phyloP scores from a whole-genome alignment of 2,329 filamentous ascomycete species.

The Simplicillium aogashimaense region DNA sequence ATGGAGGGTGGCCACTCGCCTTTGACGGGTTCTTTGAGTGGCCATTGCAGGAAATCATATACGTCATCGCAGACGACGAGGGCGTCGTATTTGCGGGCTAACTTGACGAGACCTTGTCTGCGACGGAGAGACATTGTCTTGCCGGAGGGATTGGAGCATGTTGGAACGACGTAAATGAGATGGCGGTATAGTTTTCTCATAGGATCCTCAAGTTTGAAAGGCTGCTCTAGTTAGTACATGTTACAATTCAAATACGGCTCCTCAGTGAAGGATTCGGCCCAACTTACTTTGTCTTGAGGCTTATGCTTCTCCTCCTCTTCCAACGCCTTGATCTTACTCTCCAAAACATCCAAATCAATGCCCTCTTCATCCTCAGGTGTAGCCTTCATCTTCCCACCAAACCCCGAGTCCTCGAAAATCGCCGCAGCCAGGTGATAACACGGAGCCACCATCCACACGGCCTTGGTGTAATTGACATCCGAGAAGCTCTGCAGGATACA shows the following conservation, averaged over 20 bases:
- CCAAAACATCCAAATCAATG: constrained; percentile 51
- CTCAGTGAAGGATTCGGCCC: background rate
- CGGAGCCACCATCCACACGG: constrained; percentile 73
- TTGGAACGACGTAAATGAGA: constrained; percentile 80
- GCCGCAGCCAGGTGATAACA: constrained; percentile 76
- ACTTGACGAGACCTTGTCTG: constrained; percentile 57
- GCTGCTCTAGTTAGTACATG: constrained; percentile 16
- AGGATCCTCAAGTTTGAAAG: constrained; percentile 43
- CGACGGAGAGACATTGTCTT: constrained; percentile 66
- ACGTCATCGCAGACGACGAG: constrained; percentile 86
- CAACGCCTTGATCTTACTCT: constrained; percentile 16
- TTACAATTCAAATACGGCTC: background rate
- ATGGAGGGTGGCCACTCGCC: constrained; percentile 19
- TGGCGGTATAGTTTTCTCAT: constrained; percentile 75
- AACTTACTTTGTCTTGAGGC: constrained; percentile 5
- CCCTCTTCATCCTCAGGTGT: constrained; percentile 73
- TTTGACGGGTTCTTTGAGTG: constrained; percentile 26
- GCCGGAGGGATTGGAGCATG: constrained; percentile 81
- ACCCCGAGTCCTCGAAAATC: constrained; percentile 77
- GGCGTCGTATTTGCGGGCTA: constrained; percentile 72
- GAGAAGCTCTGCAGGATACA: constrained; percentile 71
- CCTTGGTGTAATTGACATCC: constrained; percentile 64
- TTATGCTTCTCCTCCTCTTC: constrained; percentile 15
- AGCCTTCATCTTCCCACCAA: constrained; percentile 54
- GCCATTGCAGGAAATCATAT: constrained; percentile 88